Evolutionary conservation across 1,284 basidiomycete species (phyloP).

Genomic region (Bjerkandera adusta): DNA sequence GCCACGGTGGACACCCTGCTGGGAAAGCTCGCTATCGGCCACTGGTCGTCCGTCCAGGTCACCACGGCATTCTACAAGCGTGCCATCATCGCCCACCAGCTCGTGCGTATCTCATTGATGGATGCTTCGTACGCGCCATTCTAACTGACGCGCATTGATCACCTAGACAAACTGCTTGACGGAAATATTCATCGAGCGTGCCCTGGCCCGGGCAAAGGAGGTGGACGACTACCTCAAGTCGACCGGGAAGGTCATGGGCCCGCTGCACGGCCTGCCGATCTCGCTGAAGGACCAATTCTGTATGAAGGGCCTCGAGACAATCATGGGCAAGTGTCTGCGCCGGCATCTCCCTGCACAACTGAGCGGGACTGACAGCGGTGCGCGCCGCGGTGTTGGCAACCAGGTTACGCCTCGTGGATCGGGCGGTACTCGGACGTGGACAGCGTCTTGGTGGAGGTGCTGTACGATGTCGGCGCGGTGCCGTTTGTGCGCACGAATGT

Average conservation of each 20-base stretch:
- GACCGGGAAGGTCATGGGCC: conserved; percentile 49
- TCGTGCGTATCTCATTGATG: conserved; percentile 44
- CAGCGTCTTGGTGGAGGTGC: conserved; percentile 55
- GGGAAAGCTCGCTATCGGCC: conserved; percentile 42
- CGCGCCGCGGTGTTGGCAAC: neutral
- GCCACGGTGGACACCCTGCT: conserved; percentile 47
- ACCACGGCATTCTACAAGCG: conserved; percentile 78
- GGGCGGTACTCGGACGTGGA: conserved; percentile 53
- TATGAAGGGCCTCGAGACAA: conserved; percentile 52
- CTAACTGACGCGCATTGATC: conserved; percentile 29
- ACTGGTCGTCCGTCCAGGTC: conserved; percentile 65
- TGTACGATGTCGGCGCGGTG: conserved; percentile 60
- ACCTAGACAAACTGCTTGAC: conserved; percentile 54
- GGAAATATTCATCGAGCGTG: conserved; percentile 52
- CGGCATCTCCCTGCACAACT: neutral
- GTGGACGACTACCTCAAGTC: conserved; percentile 46
- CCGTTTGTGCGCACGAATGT: conserved; percentile 73
- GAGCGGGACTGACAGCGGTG: neutral
- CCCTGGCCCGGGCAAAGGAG: conserved; percentile 47
- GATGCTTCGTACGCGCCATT: neutral
- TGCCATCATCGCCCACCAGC: conserved; percentile 78
- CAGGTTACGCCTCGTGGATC: conserved; percentile 70
- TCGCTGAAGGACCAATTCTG: conserved; percentile 61
- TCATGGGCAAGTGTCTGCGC: conserved; percentile 36
- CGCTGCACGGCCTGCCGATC: conserved; percentile 61